Percentiles rank a stretch among this genome's conserved stretches.
These are phyloP conservation scores for Halophytophthora batemanensis DNA, from an alignment of 352 stramenopile genomes.

Conservation along the genomic window DNA sequence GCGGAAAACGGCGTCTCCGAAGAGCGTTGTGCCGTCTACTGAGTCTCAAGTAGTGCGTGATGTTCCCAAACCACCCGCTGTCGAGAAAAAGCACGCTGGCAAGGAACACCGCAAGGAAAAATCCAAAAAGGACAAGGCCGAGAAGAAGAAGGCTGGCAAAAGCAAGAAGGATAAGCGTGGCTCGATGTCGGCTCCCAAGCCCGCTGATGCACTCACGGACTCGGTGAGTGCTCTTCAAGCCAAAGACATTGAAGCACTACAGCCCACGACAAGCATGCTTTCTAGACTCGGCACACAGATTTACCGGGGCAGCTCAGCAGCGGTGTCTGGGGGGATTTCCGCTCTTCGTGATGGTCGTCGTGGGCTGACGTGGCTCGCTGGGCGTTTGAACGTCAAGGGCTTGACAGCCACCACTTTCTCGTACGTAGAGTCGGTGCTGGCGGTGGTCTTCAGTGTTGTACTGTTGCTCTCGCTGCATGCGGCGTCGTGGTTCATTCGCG, in stretches of 20 bases:
- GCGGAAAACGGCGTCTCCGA: constrained; percentile 10
- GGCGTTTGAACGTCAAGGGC: constrained; percentile 48
- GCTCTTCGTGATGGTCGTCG: constrained; percentile 11
- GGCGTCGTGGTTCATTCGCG: constrained; percentile 71
- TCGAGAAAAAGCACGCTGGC: constrained; percentile 28
- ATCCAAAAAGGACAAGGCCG: constrained; percentile 48
- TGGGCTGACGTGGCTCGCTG: constrained; percentile 22
- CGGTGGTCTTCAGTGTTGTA: constrained; percentile 64
- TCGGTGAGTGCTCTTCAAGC: constrained; percentile 14
- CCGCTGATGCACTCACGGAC: constrained; percentile 11
- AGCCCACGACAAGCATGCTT: constrained; percentile 9
- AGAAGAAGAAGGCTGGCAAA: constrained; percentile 45
- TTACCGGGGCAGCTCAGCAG: constrained; percentile 7
- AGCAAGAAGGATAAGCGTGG: constrained; percentile 63
- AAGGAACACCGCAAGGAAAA: constrained; percentile 62
- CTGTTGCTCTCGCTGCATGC: constrained; percentile 67
- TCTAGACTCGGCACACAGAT: constrained; percentile 15
- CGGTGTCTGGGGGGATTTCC: constrained; percentile 8
- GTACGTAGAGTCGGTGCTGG: constrained; percentile 65
- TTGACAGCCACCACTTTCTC: constrained; percentile 33
- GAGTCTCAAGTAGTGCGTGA: background rate
- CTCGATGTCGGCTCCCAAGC: constrained; percentile 7
- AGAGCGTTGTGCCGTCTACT: background rate
- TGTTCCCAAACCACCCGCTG: background rate
- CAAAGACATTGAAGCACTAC: constrained; percentile 14